Percentiles rank a stretch among this genome's conserved stretches.
Conservation (phyloP, 768 basidiomycete species). For the Strobilomyces echinocephalus region DNA sequence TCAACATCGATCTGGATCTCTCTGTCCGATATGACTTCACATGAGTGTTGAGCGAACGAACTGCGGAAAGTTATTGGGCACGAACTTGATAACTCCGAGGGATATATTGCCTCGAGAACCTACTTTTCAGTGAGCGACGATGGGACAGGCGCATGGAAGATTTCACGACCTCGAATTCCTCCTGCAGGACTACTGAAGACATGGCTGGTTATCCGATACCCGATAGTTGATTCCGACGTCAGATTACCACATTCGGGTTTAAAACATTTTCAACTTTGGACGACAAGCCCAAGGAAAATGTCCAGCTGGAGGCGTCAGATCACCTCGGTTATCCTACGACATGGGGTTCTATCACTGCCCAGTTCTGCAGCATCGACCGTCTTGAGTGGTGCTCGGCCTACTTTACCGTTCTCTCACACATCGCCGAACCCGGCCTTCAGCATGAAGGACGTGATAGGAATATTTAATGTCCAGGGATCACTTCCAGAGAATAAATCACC, state of each 20-base stretch:
- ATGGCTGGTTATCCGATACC: conserved; percentile 36
- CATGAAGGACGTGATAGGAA: conserved; percentile 13
- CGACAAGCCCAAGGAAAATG: conserved; percentile 10
- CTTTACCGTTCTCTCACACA: conserved; percentile 6
- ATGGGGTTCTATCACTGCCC: background rate
- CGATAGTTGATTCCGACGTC: conserved; percentile 22
- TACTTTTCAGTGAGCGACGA: conserved; percentile 30
- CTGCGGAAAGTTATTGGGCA: conserved; percentile 34
- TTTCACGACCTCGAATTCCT: conserved; percentile 80
- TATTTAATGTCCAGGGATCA: conserved; percentile 12
- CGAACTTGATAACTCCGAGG: conserved; percentile 88
- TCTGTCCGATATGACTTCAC: conserved; percentile 78
- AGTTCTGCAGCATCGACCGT: background rate
- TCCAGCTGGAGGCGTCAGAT: conserved; percentile 16
- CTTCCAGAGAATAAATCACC: conserved; percentile 21
- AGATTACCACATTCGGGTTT: conserved; percentile 12
- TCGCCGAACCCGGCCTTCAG: conserved; percentile 5
- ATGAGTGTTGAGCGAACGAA: conserved; percentile 44
- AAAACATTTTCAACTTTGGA: conserved; percentile 6
- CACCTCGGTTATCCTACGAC: conserved; percentile 11
- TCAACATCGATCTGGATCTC: conserved; percentile 82
- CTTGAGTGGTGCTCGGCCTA: conserved; percentile 6
- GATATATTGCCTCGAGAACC: conserved; percentile 96
- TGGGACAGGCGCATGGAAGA: conserved; percentile 5
- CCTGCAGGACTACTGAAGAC: conserved; percentile 61